Evolutionary conservation across 164 flowering plant genomes (phyloP), one percentile per base, ranked within the genome.

Genomic region (Magnolia sinica): DNA sequence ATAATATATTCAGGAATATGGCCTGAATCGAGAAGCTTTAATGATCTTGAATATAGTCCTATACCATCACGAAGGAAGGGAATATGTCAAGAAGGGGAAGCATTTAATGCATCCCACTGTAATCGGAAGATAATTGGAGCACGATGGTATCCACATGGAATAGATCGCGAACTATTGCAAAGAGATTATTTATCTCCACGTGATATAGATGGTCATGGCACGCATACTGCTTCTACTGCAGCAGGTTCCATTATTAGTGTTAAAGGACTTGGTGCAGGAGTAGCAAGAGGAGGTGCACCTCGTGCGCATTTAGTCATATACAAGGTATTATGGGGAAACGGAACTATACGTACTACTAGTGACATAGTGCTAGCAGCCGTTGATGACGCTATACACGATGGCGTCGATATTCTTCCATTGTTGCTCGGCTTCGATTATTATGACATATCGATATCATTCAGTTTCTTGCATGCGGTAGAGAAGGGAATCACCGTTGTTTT

Each of bases 21-120:
- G 89, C 89, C 88, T 2, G 91, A 87, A 78, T 83, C 81, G 14
- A 61, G 77, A 74, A 68, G 79, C 31, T 88, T 85, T 76, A 80
- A 65, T 16, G 91, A 88, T 22, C 50, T 73, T 73, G 85, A 81
- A 13, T 75, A 86, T 16, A 87, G 83, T 27, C 86, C 87, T 20
- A 78, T 87, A 74, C 91, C 91, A 10, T 73, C 79, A 0, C 79
- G 69, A 16, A 87, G 91, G 91, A 87, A 85, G 13, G 89, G 91
- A 24, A 76, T 50, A 10, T 87, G 91, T 31, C 75, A 82, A 69
- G 50, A 75, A 1, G 89, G 86, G 27, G 79, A 82, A 29, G 73
- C 11, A 13, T 88, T 88, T 77, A 78, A 82, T 59, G 75, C 74
- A 65, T 67, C 79, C 19, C 68, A 76, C 58, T 81, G 83, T 64